Base-by-base conservation (phyloP, 2,329 filamentous ascomycete genomes). In the Aspergillus aculeatinus region DNA sequence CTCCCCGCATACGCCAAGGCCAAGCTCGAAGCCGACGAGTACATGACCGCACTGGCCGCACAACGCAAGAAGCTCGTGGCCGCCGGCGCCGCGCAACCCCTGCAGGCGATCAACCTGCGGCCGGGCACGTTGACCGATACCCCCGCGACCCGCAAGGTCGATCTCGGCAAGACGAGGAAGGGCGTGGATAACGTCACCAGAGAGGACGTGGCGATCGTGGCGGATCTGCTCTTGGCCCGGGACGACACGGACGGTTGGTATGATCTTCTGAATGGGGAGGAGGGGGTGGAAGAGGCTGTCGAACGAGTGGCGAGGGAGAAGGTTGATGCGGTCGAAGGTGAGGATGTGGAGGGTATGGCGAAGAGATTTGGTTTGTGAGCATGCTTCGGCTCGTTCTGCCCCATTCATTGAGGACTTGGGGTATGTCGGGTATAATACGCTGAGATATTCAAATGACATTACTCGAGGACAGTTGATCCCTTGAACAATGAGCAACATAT, bases 11-110 rank as follows among this genome's bases (percentile, higher is more conserved):
- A 85, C 66, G 80, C 77, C 63, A 75, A 80, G 48, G 83, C 83
- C 19, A 85, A 85, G 65, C 75, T 83, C 29, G 82, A 82, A 23
- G 82, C 83, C 1, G 83, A 85, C 62, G 82, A 85, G 70, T 82
- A 82, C 54, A 72, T 85, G 65, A 81, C 81, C 10, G 79, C 81
- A 4, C 67, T 81, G 39, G 73, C 77, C 9, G 72, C 71, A 58
- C 71, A 68, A 64, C 70, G 76, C 23, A 70, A 71, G 54, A 61
- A 63, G 23, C 61, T 68, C n/a, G 52, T 65, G 3, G 51, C 59
- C 0, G 39, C 51, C 0, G 63, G 60, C 9, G 42, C 44, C 39
- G 57, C 62, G 35, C 27, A 59, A 0, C 65, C 68, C 0, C 82
- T 84, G 63, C 77, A 79, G 67, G 80, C 79, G 21, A 83, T 85